Percentiles rank a stretch among this genome's conserved stretches.
Evolutionary conservation across 2,329 filamentous ascomycete species (phyloP).

Genomic region (Leptographium galeiforme): DNA sequence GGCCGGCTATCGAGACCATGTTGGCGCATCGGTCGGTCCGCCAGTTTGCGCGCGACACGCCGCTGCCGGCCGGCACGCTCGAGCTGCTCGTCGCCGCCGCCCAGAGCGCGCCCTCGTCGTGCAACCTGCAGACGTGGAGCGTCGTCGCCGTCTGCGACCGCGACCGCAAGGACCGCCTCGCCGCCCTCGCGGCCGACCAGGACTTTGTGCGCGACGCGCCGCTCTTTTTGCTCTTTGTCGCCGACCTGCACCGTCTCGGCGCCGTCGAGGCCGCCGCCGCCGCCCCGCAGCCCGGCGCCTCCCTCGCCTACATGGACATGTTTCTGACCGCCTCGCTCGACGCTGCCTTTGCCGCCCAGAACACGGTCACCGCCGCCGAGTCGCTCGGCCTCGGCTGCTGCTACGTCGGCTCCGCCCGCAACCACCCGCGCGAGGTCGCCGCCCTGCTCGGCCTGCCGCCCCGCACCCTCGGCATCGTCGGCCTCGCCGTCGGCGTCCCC

Average conservation of each 20-base stretch:
- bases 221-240: conserved; percentile 20
- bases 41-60: conserved; percentile 13
- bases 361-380: conserved; percentile 17
- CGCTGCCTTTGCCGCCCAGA: conserved; percentile 19
- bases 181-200: conserved; percentile 17
- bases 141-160: conserved; percentile 17
- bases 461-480: conserved; percentile 18
- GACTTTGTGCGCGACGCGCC: conserved; percentile 19
- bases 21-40: conserved; percentile 19
- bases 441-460: conserved; percentile 16
- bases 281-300: conserved; percentile 9
- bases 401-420: conserved; percentile 19
- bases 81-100: conserved; percentile 18
- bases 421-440: conserved; percentile 16
- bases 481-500: conserved; percentile 16
- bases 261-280: conserved; percentile 11
- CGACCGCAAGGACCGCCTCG: conserved; percentile 15
- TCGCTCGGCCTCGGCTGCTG: conserved; percentile 18
- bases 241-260: conserved; percentile 18
- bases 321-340: conserved; percentile 20
- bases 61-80: conserved; percentile 14
- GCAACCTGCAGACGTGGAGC: conserved; percentile 22
- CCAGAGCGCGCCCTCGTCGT: conserved; percentile 21
- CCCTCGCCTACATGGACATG: conserved; percentile 18
- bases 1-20: conserved; percentile 15